Percentiles rank a stretch among this genome's conserved stretches.
These are phyloP conservation scores for Escovopsis sp. DNA, from an alignment of 2,329 filamentous ascomycete species.

Conservation along the genomic window DNA sequence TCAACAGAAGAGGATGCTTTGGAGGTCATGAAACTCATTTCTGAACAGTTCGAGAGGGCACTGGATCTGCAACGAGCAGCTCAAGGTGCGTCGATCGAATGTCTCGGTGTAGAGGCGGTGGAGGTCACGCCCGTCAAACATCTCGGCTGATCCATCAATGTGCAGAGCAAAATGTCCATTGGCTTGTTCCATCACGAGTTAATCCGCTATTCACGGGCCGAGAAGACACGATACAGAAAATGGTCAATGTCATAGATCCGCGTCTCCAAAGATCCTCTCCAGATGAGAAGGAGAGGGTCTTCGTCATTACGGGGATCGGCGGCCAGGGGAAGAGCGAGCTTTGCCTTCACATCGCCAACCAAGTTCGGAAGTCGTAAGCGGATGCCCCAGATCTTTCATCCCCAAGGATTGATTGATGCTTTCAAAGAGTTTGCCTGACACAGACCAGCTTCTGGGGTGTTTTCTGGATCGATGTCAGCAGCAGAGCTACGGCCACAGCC, in stretches of 20 bases:
- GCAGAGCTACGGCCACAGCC: neutral
- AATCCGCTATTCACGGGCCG: constrained; percentile 1
- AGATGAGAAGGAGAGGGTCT: neutral
- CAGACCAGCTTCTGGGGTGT: constrained; percentile 2
- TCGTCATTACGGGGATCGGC: constrained; percentile 2
- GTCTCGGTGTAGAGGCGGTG: too few relatives aligned
- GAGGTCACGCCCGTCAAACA: neutral
- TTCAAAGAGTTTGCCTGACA: neutral
- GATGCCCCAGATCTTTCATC: neutral
- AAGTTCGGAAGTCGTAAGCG: constrained; percentile 1
- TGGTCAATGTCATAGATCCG: neutral
- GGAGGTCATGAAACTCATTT: neutral
- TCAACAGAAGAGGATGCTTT: neutral
- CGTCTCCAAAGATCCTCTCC: neutral
- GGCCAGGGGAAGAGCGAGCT: constrained; percentile 4
- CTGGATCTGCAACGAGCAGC: neutral
- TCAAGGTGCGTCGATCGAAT: neutral
- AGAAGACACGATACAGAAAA: neutral
- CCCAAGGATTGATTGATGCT: neutral
- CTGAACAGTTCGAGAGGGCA: neutral
- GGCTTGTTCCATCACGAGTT: neutral
- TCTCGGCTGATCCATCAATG: neutral
- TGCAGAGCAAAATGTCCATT: constrained; percentile 1
- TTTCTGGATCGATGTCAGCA: constrained; percentile 2
- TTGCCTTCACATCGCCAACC: constrained; percentile 1